Evolutionary conservation across 306 rosid species (phyloP).

Genomic region (Gynostemma pentaphyllum): DNA sequence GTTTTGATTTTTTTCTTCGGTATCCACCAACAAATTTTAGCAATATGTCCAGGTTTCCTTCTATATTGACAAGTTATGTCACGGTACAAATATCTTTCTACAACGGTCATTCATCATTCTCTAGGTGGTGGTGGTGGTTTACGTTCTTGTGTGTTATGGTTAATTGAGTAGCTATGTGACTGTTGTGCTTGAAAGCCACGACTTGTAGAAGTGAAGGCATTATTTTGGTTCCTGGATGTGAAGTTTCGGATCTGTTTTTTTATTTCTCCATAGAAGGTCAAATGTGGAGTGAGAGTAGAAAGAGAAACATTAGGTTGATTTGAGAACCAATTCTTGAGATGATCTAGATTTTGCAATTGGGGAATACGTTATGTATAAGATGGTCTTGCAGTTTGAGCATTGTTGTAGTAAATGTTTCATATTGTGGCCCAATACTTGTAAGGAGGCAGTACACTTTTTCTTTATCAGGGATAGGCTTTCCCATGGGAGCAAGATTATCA

Average conservation of each 20-base stretch:
- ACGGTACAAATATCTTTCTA: not conserved
- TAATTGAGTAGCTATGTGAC: not conserved
- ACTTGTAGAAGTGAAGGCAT: not conserved
- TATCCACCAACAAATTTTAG: too few species aligned
- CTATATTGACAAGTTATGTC: too few species aligned
- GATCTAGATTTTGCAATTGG: not conserved
- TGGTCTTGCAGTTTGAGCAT: not conserved
- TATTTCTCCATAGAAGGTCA: not conserved
- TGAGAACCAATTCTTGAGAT: not conserved
- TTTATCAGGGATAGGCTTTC: not conserved
- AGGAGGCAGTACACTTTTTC: constrained; percentile 3
- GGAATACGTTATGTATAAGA: not conserved
- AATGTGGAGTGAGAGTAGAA: not conserved
- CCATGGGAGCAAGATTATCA: constrained; percentile 1
- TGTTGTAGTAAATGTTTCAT: too few species aligned
- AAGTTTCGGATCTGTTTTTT: not conserved
- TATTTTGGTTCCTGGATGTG: not conserved
- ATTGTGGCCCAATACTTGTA: constrained; percentile 10
- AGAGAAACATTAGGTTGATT: not conserved
- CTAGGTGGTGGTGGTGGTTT: not conserved
- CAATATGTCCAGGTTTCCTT: too few species aligned
- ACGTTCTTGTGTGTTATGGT: not conserved
- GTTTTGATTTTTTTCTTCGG: not conserved
- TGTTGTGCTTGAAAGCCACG: too few species aligned
- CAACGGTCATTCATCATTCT: not conserved